phyloP scores from a whole-genome alignment of 2,329 filamentous ascomycete genomes.

The Alternaria triticina region DNA sequence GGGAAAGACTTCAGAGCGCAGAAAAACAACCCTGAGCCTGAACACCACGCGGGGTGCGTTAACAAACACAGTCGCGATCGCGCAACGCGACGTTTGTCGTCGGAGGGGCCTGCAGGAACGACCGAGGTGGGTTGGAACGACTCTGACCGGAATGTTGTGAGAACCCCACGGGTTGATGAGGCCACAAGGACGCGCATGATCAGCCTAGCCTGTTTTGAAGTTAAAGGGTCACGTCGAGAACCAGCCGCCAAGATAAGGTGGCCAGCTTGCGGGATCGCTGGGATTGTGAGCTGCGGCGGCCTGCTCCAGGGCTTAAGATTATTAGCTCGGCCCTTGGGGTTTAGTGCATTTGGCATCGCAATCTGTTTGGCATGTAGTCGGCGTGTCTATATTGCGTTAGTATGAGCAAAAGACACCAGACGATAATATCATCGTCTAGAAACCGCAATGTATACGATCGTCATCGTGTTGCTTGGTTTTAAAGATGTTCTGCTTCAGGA shows the following conservation, averaged over 20 bases:
- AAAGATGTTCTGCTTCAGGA: not conserved
- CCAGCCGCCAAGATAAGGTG: constrained; percentile 1
- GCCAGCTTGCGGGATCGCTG: not conserved
- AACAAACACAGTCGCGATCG: not conserved
- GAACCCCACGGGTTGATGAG: constrained; percentile 1
- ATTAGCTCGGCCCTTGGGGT: not conserved
- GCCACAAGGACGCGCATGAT: constrained; percentile 1
- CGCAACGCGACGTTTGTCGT: constrained; percentile 7
- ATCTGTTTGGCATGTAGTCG: not conserved
- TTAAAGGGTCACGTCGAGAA: constrained; percentile 1
- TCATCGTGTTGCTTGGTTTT: not conserved
- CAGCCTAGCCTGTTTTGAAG: not conserved
- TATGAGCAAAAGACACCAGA: not conserved
- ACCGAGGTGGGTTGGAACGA: constrained; percentile 6
- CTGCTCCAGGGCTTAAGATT: not conserved
- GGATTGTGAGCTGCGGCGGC: not conserved
- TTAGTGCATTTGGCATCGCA: not conserved
- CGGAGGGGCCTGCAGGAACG: not conserved
- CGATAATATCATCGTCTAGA: not conserved
- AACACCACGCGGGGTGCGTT: not conserved
- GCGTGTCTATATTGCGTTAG: not conserved
- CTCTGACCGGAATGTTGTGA: not conserved
- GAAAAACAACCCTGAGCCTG: not conserved
- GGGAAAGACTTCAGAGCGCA: constrained; percentile 3
- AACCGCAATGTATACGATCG: not conserved